Evolutionary conservation across 768 basidiomycete species (phyloP), one percentile per base, ranked within the genome.

Genomic region (Naganishia kalamii): DNA sequence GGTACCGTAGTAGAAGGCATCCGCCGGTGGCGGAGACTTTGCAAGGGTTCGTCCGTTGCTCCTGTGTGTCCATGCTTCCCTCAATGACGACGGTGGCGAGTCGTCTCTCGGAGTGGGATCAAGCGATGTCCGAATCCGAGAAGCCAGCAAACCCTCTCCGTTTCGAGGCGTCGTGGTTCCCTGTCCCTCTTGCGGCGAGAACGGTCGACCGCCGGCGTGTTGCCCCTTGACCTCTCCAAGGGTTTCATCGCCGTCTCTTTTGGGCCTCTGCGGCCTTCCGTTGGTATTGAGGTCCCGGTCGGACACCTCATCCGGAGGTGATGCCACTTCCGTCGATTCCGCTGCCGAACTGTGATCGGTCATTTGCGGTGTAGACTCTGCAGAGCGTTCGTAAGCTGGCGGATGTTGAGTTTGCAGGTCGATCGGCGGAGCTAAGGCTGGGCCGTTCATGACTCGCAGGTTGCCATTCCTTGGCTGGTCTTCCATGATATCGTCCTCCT

Each of bases 1-100:
- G 27, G 70, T 35, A 30, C 73, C 73, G 60, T 78, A 78, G 71
- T 86, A 84, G 71, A 86, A 86, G 2, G 83, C 85, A 67, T 88
- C 87, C 17, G 82, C 72, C 0, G 88, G 87, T 10, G 84, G 83
- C 62, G 54, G 54, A 6, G 54, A 57, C 40, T 57, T 57, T 11
- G 54, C 54, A 25, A 57, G 35, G 21, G 37, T 70, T 4, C 71
- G 71, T 65, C 70, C 43, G 47, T 74, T 73, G 17, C 48, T 68
- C 1, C 65, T 63, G 19, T 72, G 71, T 12, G 69, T 65, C 62
- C 69, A 48, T 2, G 47, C 47, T 32, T 72, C 29, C 71, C 60
- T 29, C 72, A 25, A 15, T 70, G 69, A 29, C 70, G 74, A n/a
- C 13, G 54, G 37, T 17, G 54, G 54, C 6, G 54, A 57, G 10